Conservation (phyloP, 129 eudicot genomes). For the Tagetes erecta region DNA sequence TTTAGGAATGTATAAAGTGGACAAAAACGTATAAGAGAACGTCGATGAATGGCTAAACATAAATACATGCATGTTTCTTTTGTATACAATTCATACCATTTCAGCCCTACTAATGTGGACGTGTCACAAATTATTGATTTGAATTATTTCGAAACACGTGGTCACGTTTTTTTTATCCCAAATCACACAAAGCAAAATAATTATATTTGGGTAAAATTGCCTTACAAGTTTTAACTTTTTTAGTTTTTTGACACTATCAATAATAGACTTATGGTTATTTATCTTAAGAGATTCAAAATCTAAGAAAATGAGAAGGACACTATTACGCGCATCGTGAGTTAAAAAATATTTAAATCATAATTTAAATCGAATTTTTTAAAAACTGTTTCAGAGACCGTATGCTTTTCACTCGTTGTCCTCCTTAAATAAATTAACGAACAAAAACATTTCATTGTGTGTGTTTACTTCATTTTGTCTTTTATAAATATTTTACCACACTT, state of each 20-base stretch:
- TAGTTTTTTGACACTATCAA: not conserved
- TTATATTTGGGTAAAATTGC: not conserved
- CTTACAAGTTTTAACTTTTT: not conserved
- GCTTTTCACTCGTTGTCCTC: too few species aligned
- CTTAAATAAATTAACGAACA: too few species aligned
- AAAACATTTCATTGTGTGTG: too few species aligned
- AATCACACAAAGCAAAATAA: not conserved
- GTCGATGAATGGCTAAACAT: conserved; percentile 10
- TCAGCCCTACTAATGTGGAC: conserved; percentile 5
- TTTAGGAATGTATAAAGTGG: not conserved
- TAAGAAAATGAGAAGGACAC: too few species aligned
- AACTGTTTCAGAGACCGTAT: too few species aligned
- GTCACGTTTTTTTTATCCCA: not conserved
- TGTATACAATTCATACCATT: not conserved
- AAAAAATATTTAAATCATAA: too few species aligned
- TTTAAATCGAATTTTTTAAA: too few species aligned
- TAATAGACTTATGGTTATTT: not conserved
- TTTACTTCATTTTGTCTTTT: too few species aligned
- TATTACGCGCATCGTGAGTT: too few species aligned
- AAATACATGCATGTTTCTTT: conserved; percentile 11
- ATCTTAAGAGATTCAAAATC: too few species aligned
- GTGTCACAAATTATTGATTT: conserved; percentile 8
- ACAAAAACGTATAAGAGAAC: not conserved
- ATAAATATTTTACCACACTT: too few species aligned
- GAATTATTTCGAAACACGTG: not conserved